phyloP scores from a whole-genome alignment of 306 rosid genomes.

The Phaseolus lunatus region DNA sequence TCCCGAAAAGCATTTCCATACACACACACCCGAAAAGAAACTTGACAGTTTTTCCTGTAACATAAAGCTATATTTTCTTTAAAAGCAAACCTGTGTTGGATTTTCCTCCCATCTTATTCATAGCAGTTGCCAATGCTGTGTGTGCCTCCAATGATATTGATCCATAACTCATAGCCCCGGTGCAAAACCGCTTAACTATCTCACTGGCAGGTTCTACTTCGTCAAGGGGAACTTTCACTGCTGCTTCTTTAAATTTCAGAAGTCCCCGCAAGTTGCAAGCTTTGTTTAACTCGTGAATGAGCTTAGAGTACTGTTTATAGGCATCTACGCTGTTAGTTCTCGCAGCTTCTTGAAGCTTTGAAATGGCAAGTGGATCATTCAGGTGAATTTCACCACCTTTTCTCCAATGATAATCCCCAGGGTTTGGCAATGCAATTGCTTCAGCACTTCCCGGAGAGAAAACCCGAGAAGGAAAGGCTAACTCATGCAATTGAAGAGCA shows the following conservation, averaged over 20 bases:
- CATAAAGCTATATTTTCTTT: not conserved
- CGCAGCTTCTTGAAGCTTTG: conserved; percentile 23
- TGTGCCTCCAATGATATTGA: conserved; percentile 24
- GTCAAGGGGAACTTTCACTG: conserved; percentile 5
- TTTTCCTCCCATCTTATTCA: conserved; percentile 26
- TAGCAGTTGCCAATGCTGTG: conserved; percentile 19
- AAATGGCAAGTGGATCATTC: conserved; percentile 24
- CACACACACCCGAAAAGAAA: conserved; percentile 26
- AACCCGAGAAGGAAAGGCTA: conserved; percentile 17
- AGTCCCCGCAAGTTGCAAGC: conserved; percentile 30
- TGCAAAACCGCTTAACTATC: conserved; percentile 23
- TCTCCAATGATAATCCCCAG: conserved; percentile 25
- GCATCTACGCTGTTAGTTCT: conserved; percentile 19
- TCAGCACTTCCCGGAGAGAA: conserved; percentile 27
- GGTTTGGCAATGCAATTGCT: conserved; percentile 8
- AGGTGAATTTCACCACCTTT: conserved; percentile 19
- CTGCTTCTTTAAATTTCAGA: conserved; percentile 24
- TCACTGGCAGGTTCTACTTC: conserved; percentile 24
- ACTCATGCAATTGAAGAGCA: conserved; percentile 14
- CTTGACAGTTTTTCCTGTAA: not conserved
- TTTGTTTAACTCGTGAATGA: conserved; percentile 1
- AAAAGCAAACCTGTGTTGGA: conserved; percentile 27
- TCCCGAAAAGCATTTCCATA: conserved; percentile 3
- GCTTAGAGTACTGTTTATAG: conserved; percentile 19
- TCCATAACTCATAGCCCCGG: conserved; percentile 27